phyloP scores from a whole-genome alignment of 2,329 filamentous ascomycete species.

The Exophiala alcalophila region DNA sequence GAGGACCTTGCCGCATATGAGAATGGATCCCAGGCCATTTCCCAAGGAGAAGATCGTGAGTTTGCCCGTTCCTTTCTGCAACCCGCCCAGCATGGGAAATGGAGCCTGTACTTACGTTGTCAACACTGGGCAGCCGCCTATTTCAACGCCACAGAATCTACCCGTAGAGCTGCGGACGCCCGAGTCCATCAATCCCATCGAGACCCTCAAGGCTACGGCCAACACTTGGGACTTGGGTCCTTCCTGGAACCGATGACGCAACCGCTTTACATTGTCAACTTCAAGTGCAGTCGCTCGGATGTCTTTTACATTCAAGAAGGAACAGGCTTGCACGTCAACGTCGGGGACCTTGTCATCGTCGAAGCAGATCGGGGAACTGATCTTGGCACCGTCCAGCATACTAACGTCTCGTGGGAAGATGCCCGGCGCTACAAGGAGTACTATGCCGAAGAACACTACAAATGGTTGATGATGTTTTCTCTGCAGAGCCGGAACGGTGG shows the following conservation, averaged over 20 bases:
- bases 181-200: constrained; percentile 35
- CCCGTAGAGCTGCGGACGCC: constrained; percentile 39
- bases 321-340: constrained; percentile 84
- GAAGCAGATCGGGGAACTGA: constrained; percentile 96
- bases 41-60: constrained; percentile 44
- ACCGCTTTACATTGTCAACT: constrained; percentile 82
- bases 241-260: constrained; percentile 54
- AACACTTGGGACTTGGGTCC: constrained; percentile 28
- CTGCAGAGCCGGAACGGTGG: constrained; percentile 60
- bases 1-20: constrained; percentile 38
- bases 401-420: constrained; percentile 81
- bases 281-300: constrained; percentile 93
- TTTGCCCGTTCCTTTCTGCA: constrained; percentile 34
- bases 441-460: constrained; percentile 92
- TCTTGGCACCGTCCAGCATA: constrained; percentile 84
- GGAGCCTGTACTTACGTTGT: constrained; percentile 40
- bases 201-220: constrained; percentile 23
- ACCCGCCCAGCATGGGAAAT: constrained; percentile 34
- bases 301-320: constrained; percentile 97
- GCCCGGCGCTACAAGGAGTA: constrained; percentile 88
- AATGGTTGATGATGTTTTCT: constrained; percentile 98
- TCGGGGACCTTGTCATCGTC: constrained; percentile 92
- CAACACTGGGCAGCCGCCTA: constrained; percentile 44
- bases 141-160: constrained; percentile 38
- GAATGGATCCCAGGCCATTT: constrained; percentile 38